Base-by-base conservation (phyloP, 2,329 filamentous ascomycete species). In the Mariannaea sp. region DNA sequence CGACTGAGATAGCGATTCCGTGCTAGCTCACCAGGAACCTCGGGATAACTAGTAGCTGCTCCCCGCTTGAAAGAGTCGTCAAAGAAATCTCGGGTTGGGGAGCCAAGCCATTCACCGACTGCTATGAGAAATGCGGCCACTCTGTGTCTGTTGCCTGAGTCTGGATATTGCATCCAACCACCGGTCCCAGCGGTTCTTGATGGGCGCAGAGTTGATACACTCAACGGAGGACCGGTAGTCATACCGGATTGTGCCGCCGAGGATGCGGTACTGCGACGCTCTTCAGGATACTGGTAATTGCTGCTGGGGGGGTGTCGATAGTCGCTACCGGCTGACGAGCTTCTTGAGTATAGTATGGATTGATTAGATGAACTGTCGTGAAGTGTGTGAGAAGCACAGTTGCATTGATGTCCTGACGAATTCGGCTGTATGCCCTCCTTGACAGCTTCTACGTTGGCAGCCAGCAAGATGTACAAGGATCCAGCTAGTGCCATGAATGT, bases 401-500 rank as follows among this genome's bases (percentile, higher is more conserved):
- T 55, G 7, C 65, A 65, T 14, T 50, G 45, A 12, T 52, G 36
- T 1, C 19, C 40, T 0, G 19, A 17, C 1, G 27, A 7, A 1
- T 44, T 46, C 0, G 48, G 22, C n/a, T n/a, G n/a, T 7, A 42
- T 19, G 5, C 26, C 39, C 5, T 43, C 47, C 8, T 51, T 56
- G 10, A 47, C 54, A 4, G 50, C 57, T 13, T 61, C 49, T 1
- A 70, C 62, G 8, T 72, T 68, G 10, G 64, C 62, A 2, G 75
- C 75, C 0, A 83, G 61, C 4, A 81, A 68, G 8, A 86, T 63
- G 47, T 84, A 85, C 0, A 87, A 60, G 0, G 85, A 87, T 0
- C 84, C 83, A 0, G 85, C 45, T 1, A 79, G 74, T 3, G 83
- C 84, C 12, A 88, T 70, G 0, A 69, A 75, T 2, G 84, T 84